Conservation (phyloP, 306 rosid species). For the Alnus glutinosa region DNA sequence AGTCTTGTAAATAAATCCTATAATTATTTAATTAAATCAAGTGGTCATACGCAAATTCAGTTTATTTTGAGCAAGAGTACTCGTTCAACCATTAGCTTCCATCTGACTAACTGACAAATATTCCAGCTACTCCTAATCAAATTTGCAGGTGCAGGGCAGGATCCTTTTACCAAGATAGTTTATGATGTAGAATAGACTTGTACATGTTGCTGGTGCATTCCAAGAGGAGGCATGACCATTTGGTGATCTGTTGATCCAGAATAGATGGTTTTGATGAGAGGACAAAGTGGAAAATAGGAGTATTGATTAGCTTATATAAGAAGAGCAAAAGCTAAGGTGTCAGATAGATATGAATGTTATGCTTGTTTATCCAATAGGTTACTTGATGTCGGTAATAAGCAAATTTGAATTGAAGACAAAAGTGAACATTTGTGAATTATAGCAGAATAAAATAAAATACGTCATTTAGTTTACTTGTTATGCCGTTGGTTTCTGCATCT, state of each 20-base stretch:
- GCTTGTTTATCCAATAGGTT: neutral
- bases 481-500: neutral
- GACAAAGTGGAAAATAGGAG: neutral
- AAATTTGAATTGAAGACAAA: neutral
- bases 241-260: too few relatives aligned
- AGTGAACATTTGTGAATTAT: too few relatives aligned
- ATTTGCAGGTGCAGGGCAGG: neutral
- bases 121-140: neutral
- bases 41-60: too few relatives aligned
- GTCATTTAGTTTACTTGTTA: neutral
- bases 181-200: too few relatives aligned
- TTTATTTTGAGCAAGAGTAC: neutral
- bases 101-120: neutral
- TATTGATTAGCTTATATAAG: neutral
- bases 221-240: too few relatives aligned
- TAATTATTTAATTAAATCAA: neutral
- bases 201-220: too few relatives aligned
- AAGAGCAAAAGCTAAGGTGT: neutral
- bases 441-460: too few relatives aligned
- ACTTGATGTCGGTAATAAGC: neutral
- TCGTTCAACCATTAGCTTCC: neutral
- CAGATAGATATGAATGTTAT: neutral
- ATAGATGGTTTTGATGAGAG: neutral
- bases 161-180: too few relatives aligned
- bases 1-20: neutral